These are phyloP conservation scores for Erysimum cheiri DNA, from an alignment of 441 rosid genomes.

Conservation along the genomic window DNA sequence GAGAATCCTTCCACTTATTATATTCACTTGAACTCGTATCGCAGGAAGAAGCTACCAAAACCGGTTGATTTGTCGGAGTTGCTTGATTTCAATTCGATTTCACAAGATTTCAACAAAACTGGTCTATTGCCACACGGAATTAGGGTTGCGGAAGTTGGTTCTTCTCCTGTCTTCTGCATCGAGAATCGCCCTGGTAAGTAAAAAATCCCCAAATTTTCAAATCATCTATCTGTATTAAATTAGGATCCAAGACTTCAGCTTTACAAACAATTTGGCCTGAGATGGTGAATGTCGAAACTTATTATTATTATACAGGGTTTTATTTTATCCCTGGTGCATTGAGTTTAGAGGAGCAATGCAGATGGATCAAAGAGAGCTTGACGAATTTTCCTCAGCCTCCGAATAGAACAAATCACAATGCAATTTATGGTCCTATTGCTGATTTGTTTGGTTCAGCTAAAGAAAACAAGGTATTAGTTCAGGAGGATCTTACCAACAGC, in stretches of 20 bases:
- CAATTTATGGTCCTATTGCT: constrained; percentile 72
- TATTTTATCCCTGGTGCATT: constrained; percentile 79
- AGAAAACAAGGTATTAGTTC: constrained; percentile 59
- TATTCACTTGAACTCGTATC: constrained; percentile 9
- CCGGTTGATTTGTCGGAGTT: constrained; percentile 76
- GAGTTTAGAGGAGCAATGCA: constrained; percentile 76
- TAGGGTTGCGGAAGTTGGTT: constrained; percentile 43
- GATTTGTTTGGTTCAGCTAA: constrained; percentile 66
- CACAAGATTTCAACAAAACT: constrained; percentile 48
- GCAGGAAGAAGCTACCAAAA: constrained; percentile 78
- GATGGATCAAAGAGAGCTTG: constrained; percentile 83
- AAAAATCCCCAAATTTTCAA: background rate
- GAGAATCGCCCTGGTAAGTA: constrained; percentile 67
- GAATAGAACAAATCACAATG: constrained; percentile 89
- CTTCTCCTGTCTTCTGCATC: constrained; percentile 61
- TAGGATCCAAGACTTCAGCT: background rate
- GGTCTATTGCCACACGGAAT: constrained; percentile 63
- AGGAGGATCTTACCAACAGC: constrained; percentile 52
- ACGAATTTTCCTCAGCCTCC: constrained; percentile 82
- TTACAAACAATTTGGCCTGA: background rate
- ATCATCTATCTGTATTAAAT: background rate
- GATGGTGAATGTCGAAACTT: constrained; percentile 17
- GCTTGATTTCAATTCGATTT: constrained; percentile 64
- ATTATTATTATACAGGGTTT: constrained; percentile 57
- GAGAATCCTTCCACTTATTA: constrained; percentile 11